Conservation (phyloP, 73 alveolate genomes). For the Breviolum minutum region DNA sequence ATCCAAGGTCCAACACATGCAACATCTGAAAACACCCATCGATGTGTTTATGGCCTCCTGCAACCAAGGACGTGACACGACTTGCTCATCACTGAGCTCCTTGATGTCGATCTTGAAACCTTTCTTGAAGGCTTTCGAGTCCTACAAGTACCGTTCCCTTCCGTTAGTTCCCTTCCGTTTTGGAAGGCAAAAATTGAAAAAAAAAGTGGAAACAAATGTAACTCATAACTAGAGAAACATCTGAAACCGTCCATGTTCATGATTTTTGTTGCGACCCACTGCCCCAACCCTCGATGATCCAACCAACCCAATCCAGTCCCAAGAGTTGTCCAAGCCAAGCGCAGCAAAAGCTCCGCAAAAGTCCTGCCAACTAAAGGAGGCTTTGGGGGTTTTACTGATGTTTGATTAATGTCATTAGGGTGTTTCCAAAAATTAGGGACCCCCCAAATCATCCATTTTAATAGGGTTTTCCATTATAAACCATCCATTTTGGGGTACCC, state of each 20-base stretch:
- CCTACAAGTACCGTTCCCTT: background rate
- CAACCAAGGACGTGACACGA: constrained; percentile 15
- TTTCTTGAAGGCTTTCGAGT: constrained; percentile 51
- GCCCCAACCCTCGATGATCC: background rate
- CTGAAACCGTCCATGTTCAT: too few relatives aligned
- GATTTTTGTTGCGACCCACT: background rate
- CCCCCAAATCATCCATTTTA: too few relatives aligned
- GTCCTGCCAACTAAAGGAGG: constrained; percentile 4
- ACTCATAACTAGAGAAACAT: background rate
- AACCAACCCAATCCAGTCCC: constrained; percentile 24
- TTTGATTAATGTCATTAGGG: too few relatives aligned
- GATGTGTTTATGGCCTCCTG: background rate
- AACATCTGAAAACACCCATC: background rate
- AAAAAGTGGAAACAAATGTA: background rate
- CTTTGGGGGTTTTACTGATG: too few relatives aligned
- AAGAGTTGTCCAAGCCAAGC: constrained; percentile 76
- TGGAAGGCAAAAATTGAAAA: background rate
- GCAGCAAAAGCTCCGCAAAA: constrained; percentile 92
- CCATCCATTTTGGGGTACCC: too few relatives aligned
- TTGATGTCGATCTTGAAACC: constrained; percentile 42
- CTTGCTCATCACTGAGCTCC: constrained; percentile 27
- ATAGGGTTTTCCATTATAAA: too few relatives aligned
- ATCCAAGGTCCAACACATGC: too few relatives aligned
- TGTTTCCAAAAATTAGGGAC: too few relatives aligned
- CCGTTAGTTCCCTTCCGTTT: background rate